Conservation (phyloP, 2,329 filamentous ascomycete genomes). For the Ophiostoma fasciatum region DNA sequence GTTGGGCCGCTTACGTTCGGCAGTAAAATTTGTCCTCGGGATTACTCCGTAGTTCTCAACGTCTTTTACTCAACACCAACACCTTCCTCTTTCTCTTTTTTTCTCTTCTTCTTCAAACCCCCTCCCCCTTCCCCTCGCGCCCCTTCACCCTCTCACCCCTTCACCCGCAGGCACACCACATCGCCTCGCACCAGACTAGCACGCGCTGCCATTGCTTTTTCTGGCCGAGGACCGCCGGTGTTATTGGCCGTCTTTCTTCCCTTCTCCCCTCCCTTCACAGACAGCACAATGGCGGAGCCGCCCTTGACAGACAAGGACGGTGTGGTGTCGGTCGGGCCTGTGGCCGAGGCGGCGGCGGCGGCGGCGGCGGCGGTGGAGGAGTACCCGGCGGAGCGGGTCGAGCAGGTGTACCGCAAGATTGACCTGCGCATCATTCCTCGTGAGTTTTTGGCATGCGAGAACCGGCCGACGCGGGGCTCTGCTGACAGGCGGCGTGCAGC, state of each 20-base stretch:
- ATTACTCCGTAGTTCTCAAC: too few relatives aligned
- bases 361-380: background rate
- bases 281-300: conserved; percentile 1
- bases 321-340: background rate
- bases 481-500: too few relatives aligned
- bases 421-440: conserved; percentile 45
- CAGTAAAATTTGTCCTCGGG: background rate
- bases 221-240: background rate
- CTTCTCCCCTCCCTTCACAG: conserved; percentile 7
- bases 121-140: too few relatives aligned
- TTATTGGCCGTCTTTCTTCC: too few relatives aligned
- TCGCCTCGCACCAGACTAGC: too few relatives aligned
- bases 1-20: background rate
- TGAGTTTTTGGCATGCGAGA: conserved; percentile 19
- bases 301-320: conserved; percentile 2
- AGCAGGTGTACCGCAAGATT: conserved; percentile 27
- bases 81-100: background rate
- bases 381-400: conserved; percentile 5
- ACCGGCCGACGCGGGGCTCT: too few relatives aligned
- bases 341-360: background rate
- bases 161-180: too few relatives aligned
- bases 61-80: too few relatives aligned
- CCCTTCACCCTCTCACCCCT: background rate
- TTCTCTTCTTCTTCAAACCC: too few relatives aligned
- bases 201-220: too few relatives aligned